Evolutionary conservation across 2,329 filamentous ascomycete species (phyloP).

Genomic region (Monosporascus sp.): DNA sequence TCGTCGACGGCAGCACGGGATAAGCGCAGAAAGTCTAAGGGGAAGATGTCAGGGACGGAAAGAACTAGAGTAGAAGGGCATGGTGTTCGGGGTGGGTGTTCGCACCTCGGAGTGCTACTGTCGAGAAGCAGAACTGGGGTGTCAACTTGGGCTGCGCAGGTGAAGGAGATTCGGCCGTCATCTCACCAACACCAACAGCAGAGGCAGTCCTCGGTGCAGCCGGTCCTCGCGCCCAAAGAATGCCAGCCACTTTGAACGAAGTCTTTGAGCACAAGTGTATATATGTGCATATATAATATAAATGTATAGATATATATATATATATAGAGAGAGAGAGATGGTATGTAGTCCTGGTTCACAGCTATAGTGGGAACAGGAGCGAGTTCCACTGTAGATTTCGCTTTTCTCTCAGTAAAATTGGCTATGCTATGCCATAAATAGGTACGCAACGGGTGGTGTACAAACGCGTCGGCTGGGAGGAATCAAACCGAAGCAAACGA

Average conservation of each 20-base stretch:
- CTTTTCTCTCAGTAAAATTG: neutral
- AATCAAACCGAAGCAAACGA: too few relatives aligned
- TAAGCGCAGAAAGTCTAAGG: slow-evolving; percentile 78
- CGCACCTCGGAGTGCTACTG: slow-evolving; percentile 61
- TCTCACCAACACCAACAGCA: slow-evolving; percentile 24
- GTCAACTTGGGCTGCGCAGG: slow-evolving; percentile 47
- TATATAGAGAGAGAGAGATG: neutral
- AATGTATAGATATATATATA: too few relatives aligned
- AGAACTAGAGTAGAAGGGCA: neutral
- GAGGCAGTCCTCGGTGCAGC: slow-evolving; percentile 34
- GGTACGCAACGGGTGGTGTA: too few relatives aligned
- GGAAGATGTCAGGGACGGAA: slow-evolving; percentile 1
- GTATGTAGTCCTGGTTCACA: too few relatives aligned
- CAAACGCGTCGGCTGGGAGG: too few relatives aligned
- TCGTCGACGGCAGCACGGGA: slow-evolving; percentile 86
- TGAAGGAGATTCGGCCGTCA: slow-evolving; percentile 38
- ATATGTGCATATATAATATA: too few relatives aligned
- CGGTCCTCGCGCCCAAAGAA: slow-evolving; percentile 41
- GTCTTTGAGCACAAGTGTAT: slow-evolving; percentile 1
- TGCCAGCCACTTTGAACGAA: slow-evolving; percentile 39
- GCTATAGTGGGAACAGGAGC: too few relatives aligned
- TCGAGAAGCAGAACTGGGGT: slow-evolving; percentile 74
- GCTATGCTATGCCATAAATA: too few relatives aligned
- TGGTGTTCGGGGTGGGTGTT: slow-evolving; percentile 1
- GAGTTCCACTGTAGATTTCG: neutral